A percentile compares a stretch with the other conserved stretches of the same genome.
phyloP scores from a whole-genome alignment of 306 rosid species.

The Mucuna pruriens region DNA sequence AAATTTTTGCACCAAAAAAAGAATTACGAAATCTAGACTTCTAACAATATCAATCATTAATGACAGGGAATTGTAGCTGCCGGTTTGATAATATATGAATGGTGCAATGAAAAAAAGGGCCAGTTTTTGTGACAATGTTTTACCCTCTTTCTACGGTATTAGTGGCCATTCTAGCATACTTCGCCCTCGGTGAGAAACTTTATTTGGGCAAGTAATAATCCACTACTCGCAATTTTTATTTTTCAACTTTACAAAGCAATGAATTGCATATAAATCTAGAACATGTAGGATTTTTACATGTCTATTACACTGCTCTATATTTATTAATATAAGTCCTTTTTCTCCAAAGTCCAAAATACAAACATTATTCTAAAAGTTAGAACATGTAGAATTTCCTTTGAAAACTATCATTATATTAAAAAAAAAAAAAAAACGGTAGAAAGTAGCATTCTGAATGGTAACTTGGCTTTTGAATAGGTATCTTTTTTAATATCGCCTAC shows the following conservation, averaged over 20 bases:
- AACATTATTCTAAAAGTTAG: too few relatives aligned
- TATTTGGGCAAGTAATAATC: slow-evolving; percentile 63
- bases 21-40: background rate
- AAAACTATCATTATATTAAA: too few relatives aligned
- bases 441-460: too few relatives aligned
- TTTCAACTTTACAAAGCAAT: background rate
- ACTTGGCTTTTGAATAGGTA: too few relatives aligned
- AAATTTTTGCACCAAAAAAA: background rate
- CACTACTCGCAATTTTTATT: background rate
- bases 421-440: too few relatives aligned
- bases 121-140: slow-evolving; percentile 80
- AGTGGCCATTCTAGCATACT: slow-evolving; percentile 73
- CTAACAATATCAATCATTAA: background rate
- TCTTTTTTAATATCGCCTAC: too few relatives aligned
- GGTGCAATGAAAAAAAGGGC: slow-evolving; percentile 75
- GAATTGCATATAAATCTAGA: background rate
- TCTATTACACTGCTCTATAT: background rate
- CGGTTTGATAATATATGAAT: slow-evolving; percentile 57
- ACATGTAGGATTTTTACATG: background rate
- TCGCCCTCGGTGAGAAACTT: slow-evolving; percentile 74
- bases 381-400: too few relatives aligned
- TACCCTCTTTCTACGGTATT: slow-evolving; percentile 65
- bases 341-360: too few relatives aligned
- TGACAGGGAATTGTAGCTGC: slow-evolving; percentile 70
- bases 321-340: background rate